Base-by-base conservation (phyloP, 345 rosid genomes). In the Zanthoxylum bungeanum region DNA sequence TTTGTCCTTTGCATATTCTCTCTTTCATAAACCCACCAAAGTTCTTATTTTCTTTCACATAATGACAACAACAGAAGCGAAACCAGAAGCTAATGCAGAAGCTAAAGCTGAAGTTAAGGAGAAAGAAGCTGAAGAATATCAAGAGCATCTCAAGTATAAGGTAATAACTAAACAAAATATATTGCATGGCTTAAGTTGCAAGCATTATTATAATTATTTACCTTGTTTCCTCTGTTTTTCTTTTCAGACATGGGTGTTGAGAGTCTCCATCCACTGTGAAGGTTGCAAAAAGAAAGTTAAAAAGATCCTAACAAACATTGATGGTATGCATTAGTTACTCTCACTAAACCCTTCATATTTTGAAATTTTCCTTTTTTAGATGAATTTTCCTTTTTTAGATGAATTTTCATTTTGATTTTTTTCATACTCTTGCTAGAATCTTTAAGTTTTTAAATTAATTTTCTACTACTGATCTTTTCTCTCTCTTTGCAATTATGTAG, bases 241-340 rank as follows among this genome's bases (percentile, higher is more conserved):
- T 22, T 5, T 44, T 5, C 77, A 88, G 98, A 87, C 84, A 53
- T 83, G 81, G 84, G 78, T 76, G 42, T 72, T 92, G 77, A 88
- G 71, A 74, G 98, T 90, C 52, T 86, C 89, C 52, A 83, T 90
- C 76, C 98, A 92, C 87, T 92, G 98, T 51, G 87, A 90, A 80
- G 94, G 93, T 72, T 92, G 98, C 86, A 88, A 85, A 83, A 83
- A 77, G 76, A 90, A 90, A 82, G 92, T 92, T 42, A 84, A 86
- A 75, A 92, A 85, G 72, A 76, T 88, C 64, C 86, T 92, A 55
- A 87, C 84, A 25, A 79, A 72, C 76, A 82, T 86, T 50, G 93
- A 92, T 61, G 98, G 98, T 67, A 50, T 49, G 24, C 88, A 2
- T 44, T 44, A 4, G 1, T 44, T n/a, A n/a, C n/a, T 82, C 5